Evolutionary conservation across 805 yeast genomes (phyloP).

Genomic region (Diddensiella santjacobensis): DNA sequence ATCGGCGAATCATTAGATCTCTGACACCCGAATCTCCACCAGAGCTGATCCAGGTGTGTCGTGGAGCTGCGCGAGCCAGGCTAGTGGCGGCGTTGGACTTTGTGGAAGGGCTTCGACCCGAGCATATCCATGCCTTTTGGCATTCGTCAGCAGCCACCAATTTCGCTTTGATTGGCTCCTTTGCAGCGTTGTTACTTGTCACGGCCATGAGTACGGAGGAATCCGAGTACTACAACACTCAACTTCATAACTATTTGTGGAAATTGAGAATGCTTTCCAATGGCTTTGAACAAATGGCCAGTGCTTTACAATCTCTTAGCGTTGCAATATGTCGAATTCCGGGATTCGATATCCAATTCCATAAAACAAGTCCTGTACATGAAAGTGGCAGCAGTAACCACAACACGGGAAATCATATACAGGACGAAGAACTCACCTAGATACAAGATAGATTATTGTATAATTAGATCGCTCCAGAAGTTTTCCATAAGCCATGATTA

Average conservation of each 20-base stretch:
- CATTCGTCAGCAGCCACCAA: constrained; percentile 76
- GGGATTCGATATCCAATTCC: constrained; percentile 16
- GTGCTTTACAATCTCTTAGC: constrained; percentile 69
- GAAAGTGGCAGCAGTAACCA: no score
- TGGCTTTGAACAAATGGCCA: constrained; percentile 73
- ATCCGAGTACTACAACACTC: constrained; percentile 57
- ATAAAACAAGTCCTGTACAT: no score
- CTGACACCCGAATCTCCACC: constrained; percentile 43
- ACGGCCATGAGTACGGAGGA: constrained; percentile 59
- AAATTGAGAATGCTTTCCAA: constrained; percentile 68
- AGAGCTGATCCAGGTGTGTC: constrained; percentile 62
- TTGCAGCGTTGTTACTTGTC: constrained; percentile 75
- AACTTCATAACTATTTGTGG: constrained; percentile 73
- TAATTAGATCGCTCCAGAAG: no score
- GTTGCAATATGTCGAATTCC: constrained; percentile 72
- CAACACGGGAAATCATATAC: no score
- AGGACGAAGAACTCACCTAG: no score
- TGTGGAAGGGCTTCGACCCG: constrained; percentile 68
- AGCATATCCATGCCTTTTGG: constrained; percentile 88
- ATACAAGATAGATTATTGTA: no score
- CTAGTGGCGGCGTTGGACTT: constrained; percentile 78
- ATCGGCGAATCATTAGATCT: constrained; percentile 45
- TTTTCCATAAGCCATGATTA: no score
- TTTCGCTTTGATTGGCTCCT: constrained; percentile 78
- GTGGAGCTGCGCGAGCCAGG: constrained; percentile 82